Conservation (phyloP, 352 stramenopile genomes). For the Phytopythium oedochilum region DNA sequence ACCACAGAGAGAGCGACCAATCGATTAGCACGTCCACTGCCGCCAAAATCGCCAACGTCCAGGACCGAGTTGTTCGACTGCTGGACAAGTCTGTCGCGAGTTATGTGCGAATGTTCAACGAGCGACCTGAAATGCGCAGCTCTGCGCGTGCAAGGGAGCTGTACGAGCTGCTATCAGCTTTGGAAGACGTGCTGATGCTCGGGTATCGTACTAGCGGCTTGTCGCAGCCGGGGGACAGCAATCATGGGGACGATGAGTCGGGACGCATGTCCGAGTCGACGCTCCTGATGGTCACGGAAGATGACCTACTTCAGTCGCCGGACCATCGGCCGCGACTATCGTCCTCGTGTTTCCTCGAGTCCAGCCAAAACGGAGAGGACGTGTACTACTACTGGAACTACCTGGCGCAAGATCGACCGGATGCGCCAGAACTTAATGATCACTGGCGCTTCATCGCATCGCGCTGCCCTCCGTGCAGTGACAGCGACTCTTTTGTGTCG, state of each 20-base stretch:
- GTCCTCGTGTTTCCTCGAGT: constrained; percentile 7
- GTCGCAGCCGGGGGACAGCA: neutral
- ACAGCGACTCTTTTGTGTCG: constrained; percentile 60
- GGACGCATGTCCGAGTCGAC: neutral
- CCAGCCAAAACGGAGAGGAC: constrained; percentile 16
- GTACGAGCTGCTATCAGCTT: constrained; percentile 58
- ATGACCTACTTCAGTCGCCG: neutral
- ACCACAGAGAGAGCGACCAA: neutral
- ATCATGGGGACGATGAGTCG: neutral
- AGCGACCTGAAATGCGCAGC: constrained; percentile 58
- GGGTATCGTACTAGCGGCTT: constrained; percentile 34
- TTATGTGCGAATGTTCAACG: constrained; percentile 57
- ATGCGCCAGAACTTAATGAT: constrained; percentile 39
- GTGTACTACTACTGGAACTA: constrained; percentile 67
- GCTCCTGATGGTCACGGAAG: constrained; percentile 2
- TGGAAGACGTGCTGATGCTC: constrained; percentile 70
- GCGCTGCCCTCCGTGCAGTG: constrained; percentile 40
- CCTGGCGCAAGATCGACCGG: constrained; percentile 47
- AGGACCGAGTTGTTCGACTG: constrained; percentile 46
- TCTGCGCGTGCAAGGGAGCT: constrained; percentile 61
- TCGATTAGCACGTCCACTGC: neutral
- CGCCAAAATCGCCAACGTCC: constrained; percentile 20
- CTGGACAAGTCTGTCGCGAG: constrained; percentile 53
- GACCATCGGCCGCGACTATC: neutral
- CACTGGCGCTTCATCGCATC: constrained; percentile 60